Evolutionary conservation across 768 basidiomycete species (phyloP), one percentile per base, ranked within the genome.

Genomic region (Imleria badia): DNA sequence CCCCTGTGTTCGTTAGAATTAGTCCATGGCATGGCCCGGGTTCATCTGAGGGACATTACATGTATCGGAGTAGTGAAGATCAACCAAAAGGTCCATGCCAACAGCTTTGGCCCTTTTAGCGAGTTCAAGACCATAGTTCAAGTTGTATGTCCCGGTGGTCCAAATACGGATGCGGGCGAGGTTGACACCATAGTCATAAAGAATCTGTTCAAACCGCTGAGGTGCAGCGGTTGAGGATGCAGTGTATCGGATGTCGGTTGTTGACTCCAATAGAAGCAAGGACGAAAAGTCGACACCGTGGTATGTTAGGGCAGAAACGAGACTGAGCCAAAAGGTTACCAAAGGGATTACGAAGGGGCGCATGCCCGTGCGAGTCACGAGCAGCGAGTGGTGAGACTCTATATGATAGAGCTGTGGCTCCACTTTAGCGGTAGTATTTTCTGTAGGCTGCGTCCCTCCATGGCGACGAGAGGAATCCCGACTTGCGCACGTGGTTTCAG

Each of bases 231-330:
- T n/a, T 1, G 43, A 23, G 2, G 47, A 49, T 36, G 29, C 6
- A 6, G 31, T 13, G 20, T 52, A 52, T 43, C 22, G 35, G 30
- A 47, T 7, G 22, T 52, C 12, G 13, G 40, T 14, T 6, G 52
- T 48, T 12, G 52, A 51, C 52, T 62, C 60, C 11, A 60, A n/a
- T 8, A 55, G 45, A 44, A 55, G 57, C 42, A 63, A 45, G 13
- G 52, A 55, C 3, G 61, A 62, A 50, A 63, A 59, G 31, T 62
- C 60, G 36, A 52, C 60, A 4, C 56, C 60, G 36, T 7, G 35
- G 14, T 59, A 54, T 5, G 0, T 41, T 42, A 53, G 48, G 1
- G 61, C 48, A 41, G 61, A 50, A 35, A 52, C 48, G 17, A 63
- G 34, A 39, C 43, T 30, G 34, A 63, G 41, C 36, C 20, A 34